Base-by-base conservation (phyloP, 2,329 filamentous ascomycete species). In the Arthrobotrys musiformis region DNA sequence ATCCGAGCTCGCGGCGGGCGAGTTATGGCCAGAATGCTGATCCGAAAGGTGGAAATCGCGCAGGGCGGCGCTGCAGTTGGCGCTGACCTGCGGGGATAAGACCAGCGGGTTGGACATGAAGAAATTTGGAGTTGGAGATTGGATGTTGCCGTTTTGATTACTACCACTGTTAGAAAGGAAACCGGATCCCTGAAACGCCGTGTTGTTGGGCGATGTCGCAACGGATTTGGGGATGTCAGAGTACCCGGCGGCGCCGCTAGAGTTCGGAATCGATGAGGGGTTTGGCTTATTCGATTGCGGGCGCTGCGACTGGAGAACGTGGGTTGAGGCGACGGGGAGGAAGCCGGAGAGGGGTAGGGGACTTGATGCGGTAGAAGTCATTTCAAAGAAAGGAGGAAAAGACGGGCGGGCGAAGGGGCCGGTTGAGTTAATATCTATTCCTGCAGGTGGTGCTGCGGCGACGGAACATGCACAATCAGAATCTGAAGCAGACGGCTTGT, bases 101-200 rank as follows among this genome's bases (percentile, higher is more conserved):
- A 77, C 50, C 19, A 77, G 52, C 50, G 73, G 73, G 48, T 67
- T 66, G 22, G 66, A 77, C 60, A 77, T 77, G 61, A 77, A 77
- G 33, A 46, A 68, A 17, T 46, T 60, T 19, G 42, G 30, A 56
- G 60, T 52, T 60, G 67, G 67, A 22, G 54, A 58, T 58, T 58
- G 54, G 54, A 58, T 58, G 54, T 58, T 58, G 33, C 52, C 33
- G 64, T 48, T 50, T 30, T 69, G 35, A 61, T 52, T 61, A 13
- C 40, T 54, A 40, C 33, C 19, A 28, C 28, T 56, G 33, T 30
- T 54, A 9, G 54, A 42, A 42, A 37, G 22, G 56, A 37, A 54
- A 19, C 44, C 56, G n/a, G 37, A 54, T 54, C 33, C 44, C 48
- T 46, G 48, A 19, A 56, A 52, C 7, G 24, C 15, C 24, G 58